Percentiles rank a stretch among this genome's conserved stretches.
Evolutionary conservation across 805 yeast genomes (phyloP).

Genomic region (Saccharomycopsis vini): DNA sequence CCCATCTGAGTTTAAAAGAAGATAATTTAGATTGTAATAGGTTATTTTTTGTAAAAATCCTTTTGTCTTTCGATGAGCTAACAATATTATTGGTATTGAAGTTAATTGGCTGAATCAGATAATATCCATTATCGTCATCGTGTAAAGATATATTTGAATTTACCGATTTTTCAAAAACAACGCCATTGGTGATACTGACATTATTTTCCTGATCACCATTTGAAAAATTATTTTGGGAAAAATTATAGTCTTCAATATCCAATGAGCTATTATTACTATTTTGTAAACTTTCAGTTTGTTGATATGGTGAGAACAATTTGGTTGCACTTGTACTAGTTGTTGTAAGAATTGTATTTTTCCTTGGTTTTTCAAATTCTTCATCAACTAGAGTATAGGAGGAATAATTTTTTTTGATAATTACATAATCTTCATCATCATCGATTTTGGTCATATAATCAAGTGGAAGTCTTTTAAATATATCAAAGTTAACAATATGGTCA

Average conservation of each 20-base stretch:
- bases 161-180: constrained; percentile 11
- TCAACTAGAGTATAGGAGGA: constrained; percentile 2
- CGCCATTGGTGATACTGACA: neutral
- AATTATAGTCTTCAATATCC: constrained; percentile 1
- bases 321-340: too few relatives aligned
- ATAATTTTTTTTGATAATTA: constrained; percentile 1
- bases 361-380: constrained; percentile 2
- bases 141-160: constrained; percentile 3
- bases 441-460: neutral
- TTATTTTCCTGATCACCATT: neutral
- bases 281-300: too few relatives aligned
- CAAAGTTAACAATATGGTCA: constrained; percentile 11
- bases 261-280: too few relatives aligned
- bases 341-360: constrained; percentile 14
- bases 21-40: neutral
- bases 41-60: neutral
- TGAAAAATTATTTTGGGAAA: neutral
- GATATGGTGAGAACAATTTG: too few relatives aligned
- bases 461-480: constrained; percentile 6
- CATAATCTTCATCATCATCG: neutral
- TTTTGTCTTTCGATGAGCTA: constrained; percentile 3
- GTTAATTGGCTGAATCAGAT: neutral
- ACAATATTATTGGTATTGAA: neutral
- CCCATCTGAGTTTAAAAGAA: constrained; percentile 1
- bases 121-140: neutral